Evolutionary conservation across 768 basidiomycete genomes (phyloP).

Genomic region (Naematelia encephala): DNA sequence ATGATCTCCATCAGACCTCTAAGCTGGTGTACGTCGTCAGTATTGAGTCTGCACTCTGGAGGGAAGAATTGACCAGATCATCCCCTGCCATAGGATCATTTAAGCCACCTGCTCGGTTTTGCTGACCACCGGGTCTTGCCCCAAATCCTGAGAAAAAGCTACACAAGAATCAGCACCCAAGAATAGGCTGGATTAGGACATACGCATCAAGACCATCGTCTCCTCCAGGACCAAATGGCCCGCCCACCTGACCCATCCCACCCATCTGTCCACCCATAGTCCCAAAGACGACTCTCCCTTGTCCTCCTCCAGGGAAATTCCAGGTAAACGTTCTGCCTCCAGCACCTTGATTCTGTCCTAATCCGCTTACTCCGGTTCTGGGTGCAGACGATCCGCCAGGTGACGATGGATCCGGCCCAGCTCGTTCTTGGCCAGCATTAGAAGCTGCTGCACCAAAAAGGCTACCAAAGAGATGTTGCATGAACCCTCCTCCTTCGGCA

Average conservation of each 20-base stretch:
- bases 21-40: slow-evolving; percentile 17
- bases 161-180: background rate
- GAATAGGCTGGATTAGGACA: background rate
- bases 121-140: background rate
- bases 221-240: slow-evolving; percentile 10
- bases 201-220: slow-evolving; percentile 5
- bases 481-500: slow-evolving; percentile 11
- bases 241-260: background rate
- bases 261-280: slow-evolving; percentile 13
- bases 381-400: background rate
- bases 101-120: background rate
- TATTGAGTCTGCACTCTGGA: background rate
- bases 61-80: slow-evolving; percentile 14
- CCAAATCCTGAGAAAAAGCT: slow-evolving; percentile 22
- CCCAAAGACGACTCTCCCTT: slow-evolving; percentile 35
- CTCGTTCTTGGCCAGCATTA: background rate
- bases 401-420: background rate
- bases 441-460: slow-evolving; percentile 21
- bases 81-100: slow-evolving; percentile 5
- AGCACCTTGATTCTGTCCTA: slow-evolving; percentile 3
- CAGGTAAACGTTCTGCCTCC: slow-evolving; percentile 29
- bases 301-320: slow-evolving; percentile 39
- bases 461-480: slow-evolving; percentile 22
- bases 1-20: slow-evolving; percentile 29
- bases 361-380: background rate